Conservation (phyloP, 2,329 filamentous ascomycete species). For the Xylaria multiplex region DNA sequence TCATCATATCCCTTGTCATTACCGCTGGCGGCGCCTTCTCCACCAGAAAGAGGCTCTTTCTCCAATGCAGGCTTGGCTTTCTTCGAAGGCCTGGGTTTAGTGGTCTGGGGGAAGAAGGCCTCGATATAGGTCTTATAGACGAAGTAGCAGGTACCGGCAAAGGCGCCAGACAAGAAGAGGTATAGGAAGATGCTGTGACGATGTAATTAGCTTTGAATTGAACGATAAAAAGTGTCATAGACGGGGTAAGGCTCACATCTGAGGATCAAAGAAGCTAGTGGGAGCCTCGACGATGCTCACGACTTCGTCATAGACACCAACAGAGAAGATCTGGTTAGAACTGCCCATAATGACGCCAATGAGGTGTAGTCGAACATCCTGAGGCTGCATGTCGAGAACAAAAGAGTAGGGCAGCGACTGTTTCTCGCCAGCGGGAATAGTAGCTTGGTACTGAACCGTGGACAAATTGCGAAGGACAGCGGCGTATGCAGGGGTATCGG, state of each 20-base stretch:
- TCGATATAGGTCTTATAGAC: conserved; percentile 99
- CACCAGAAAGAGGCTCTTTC: conserved; percentile 70
- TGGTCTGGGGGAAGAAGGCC: conserved; percentile 91
- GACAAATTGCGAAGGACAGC: conserved; percentile 86
- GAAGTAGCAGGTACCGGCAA: conserved; percentile 87
- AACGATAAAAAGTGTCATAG: conserved; percentile 21
- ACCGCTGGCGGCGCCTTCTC: conserved; percentile 75
- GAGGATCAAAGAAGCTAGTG: conserved; percentile 90
- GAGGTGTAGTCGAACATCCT: conserved; percentile 83
- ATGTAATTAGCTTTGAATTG: conserved; percentile 59
- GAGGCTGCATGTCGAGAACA: conserved; percentile 89
- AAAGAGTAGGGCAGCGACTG: conserved; percentile 85
- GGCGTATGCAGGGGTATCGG: conserved; percentile 58
- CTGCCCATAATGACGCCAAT: conserved; percentile 76
- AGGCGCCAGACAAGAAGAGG: conserved; percentile 82
- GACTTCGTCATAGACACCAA: conserved; percentile 82
- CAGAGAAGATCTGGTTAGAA: conserved; percentile 76
- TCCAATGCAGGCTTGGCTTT: conserved; percentile 55
- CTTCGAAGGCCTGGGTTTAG: conserved; percentile 65
- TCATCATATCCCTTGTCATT: conserved; percentile 82
- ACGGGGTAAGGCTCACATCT: conserved; percentile 75
- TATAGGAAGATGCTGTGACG: conserved; percentile 89
- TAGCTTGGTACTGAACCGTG: conserved; percentile 75
- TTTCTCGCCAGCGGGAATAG: conserved; percentile 79
- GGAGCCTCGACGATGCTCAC: conserved; percentile 90